A percentile compares a stretch with the other conserved stretches of the same genome.
These are phyloP conservation scores for Candida qinlingensis DNA, from an alignment of 805 yeast species.

Conservation along the genomic window DNA sequence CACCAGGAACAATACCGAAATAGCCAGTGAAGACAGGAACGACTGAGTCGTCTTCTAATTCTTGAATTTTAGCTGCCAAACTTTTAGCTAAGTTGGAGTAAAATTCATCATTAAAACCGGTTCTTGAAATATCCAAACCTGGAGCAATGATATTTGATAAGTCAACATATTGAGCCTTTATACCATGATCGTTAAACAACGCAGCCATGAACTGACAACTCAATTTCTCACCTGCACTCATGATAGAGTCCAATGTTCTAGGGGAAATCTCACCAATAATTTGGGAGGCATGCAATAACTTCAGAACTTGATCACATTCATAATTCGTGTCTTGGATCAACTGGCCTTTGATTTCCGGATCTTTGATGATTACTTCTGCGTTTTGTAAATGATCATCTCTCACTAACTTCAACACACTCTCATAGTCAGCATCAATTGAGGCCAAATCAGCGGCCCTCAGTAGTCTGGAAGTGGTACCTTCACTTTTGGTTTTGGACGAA, in stretches of 20 bases:
- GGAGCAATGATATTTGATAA: constrained; percentile 67
- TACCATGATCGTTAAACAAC: constrained; percentile 76
- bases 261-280: constrained; percentile 88
- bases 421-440: constrained; percentile 53
- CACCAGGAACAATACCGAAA: constrained; percentile 95
- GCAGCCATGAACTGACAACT: constrained; percentile 87
- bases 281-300: constrained; percentile 79
- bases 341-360: constrained; percentile 39
- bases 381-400: constrained; percentile 74
- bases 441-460: constrained; percentile 81
- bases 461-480: constrained; percentile 91
- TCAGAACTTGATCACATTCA: constrained; percentile 65
- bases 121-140: constrained; percentile 44
- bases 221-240: constrained; percentile 92
- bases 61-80: constrained; percentile 45
- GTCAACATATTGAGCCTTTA: constrained; percentile 73
- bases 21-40: constrained; percentile 95
- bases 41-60: constrained; percentile 33
- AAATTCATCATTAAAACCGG: constrained; percentile 63
- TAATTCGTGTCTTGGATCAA: constrained; percentile 53
- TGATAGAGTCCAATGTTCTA: constrained; percentile 81
- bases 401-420: constrained; percentile 55
- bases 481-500: constrained; percentile 83
- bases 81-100: constrained; percentile 50
- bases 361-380: constrained; percentile 50